Conservation (phyloP, 768 basidiomycete genomes). For the Rhodotorula diobovata region DNA sequence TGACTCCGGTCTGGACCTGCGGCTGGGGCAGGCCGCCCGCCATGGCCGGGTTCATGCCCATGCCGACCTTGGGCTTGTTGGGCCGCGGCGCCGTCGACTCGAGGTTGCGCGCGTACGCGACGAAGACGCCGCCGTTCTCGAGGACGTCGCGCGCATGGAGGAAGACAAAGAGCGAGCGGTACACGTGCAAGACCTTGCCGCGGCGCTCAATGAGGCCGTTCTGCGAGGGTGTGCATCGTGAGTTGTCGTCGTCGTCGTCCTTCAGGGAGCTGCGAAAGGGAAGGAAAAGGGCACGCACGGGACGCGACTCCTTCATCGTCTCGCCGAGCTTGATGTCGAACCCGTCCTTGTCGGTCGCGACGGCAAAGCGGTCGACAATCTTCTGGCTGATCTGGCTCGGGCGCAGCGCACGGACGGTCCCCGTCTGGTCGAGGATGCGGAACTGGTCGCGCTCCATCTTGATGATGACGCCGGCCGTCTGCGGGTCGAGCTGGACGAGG, state of each 20-base stretch:
- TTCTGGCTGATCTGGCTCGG: constrained; percentile 85
- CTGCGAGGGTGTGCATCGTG: not conserved
- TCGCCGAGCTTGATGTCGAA: constrained; percentile 82
- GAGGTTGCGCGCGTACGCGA: constrained; percentile 76
- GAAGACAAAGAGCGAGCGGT: constrained; percentile 91
- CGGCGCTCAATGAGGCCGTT: constrained; percentile 58
- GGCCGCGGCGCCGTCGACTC: constrained; percentile 81
- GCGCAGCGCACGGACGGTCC: constrained; percentile 78
- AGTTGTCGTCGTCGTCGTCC: too few relatives aligned
- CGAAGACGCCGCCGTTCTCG: constrained; percentile 92
- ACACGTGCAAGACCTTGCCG: constrained; percentile 86
- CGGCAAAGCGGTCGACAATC: constrained; percentile 73
- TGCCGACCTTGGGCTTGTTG: constrained; percentile 90
- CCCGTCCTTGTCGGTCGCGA: constrained; percentile 83
- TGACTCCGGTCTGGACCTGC: constrained; percentile 11
- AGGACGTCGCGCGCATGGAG: constrained; percentile 82
- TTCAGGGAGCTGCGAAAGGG: constrained; percentile 6
- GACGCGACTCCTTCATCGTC: constrained; percentile 84
- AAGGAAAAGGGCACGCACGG: constrained; percentile 53
- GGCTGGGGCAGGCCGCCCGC: constrained; percentile 62
- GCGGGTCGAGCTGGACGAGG: constrained; percentile 86
- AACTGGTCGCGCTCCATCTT: constrained; percentile 94
- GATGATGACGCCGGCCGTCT: constrained; percentile 94
- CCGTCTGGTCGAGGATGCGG: constrained; percentile 91
- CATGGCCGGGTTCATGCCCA: constrained; percentile 55